phyloP scores from a whole-genome alignment of 371 early-diverging fungal species.

The Fennellomyces sp. region DNA sequence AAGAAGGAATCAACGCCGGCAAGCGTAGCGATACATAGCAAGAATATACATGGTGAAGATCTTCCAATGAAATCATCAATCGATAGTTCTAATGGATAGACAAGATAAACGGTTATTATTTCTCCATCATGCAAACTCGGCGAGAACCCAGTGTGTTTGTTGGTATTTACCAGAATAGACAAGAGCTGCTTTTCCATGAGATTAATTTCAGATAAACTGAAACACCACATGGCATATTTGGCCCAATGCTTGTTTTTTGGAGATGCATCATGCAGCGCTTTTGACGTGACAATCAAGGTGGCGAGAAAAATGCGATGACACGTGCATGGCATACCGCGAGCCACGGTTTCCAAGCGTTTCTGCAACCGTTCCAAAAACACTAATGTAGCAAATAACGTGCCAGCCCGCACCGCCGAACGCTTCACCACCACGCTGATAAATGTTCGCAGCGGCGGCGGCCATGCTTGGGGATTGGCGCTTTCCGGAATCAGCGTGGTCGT shows the following conservation, averaged over 20 bases:
- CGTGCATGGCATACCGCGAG: conserved; percentile 76
- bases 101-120: not conserved
- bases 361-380: conserved; percentile 62
- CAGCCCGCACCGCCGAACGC: conserved; percentile 57
- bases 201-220: conserved; percentile 76
- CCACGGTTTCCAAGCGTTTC: conserved; percentile 50
- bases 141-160: not conserved
- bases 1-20: not conserved
- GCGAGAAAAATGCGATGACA: conserved; percentile 81
- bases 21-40: conserved; percentile 3
- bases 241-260: conserved; percentile 83
- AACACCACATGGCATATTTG: conserved; percentile 57
- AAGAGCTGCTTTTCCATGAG: conserved; percentile 84
- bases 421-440: conserved; percentile 60
- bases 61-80: conserved; percentile 10
- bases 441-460: conserved; percentile 42
- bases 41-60: conserved; percentile 9
- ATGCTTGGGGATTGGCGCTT: conserved; percentile 7
- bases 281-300: conserved; percentile 70
- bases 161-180: conserved; percentile 53
- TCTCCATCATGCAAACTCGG: not conserved
- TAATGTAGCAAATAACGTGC: conserved; percentile 63
- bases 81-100: conserved; percentile 9
- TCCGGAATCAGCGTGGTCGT: not conserved
- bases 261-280: conserved; percentile 74